Conservation (phyloP, 179 eudicot species). For the Camellia oleifera region DNA sequence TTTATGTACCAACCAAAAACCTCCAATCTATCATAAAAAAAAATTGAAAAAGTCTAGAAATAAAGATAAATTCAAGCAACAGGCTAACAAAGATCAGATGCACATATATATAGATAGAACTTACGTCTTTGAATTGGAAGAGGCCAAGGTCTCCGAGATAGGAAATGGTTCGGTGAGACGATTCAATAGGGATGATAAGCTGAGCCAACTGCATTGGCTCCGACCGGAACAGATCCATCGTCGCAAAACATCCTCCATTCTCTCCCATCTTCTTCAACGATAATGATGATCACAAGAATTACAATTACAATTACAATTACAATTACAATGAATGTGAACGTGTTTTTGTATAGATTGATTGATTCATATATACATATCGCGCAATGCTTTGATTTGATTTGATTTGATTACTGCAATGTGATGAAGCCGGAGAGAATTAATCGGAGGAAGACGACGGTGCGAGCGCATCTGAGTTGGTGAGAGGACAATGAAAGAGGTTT, state of each 20-base stretch:
- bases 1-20: no score
- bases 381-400: neutral
- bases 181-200: slow-evolving; percentile 68
- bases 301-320: neutral
- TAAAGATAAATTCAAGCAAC: no score
- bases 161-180: slow-evolving; percentile 66
- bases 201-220: slow-evolving; percentile 76
- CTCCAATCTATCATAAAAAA: no score
- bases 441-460: neutral
- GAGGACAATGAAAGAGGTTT: neutral
- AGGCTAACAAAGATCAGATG: no score
- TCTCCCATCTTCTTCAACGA: slow-evolving; percentile 2
- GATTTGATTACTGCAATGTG: neutral
- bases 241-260: slow-evolving; percentile 29
- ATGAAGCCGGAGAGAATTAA: neutral
- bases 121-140: slow-evolving; percentile 78
- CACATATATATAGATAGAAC: neutral
- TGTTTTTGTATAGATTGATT: neutral
- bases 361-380: neutral
- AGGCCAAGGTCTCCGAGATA: slow-evolving; percentile 76
- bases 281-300: neutral
- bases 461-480: neutral
- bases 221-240: slow-evolving; percentile 79
- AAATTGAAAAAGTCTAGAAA: no score
- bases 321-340: no score